Evolutionary conservation across 2,329 filamentous ascomycete species (phyloP).

Genomic region (Lachnellula cervina): DNA sequence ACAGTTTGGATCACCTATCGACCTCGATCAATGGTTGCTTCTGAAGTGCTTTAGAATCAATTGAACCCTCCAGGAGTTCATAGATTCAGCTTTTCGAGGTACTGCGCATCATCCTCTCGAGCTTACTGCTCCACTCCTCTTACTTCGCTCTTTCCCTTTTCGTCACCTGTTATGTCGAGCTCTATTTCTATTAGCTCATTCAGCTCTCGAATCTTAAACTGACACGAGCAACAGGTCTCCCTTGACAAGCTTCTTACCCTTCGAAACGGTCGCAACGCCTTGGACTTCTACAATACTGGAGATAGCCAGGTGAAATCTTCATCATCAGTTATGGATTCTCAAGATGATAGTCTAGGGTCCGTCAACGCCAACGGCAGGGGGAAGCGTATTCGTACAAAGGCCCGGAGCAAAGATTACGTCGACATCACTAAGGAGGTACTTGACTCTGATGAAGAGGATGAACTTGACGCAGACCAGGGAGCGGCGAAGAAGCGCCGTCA

Average conservation of each 20-base stretch:
- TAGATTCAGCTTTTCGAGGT: not conserved
- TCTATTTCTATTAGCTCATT: not conserved
- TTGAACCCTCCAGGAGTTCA: not conserved
- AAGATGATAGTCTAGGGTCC: slow-evolving; percentile 7
- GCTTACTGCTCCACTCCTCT: not conserved
- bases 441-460: slow-evolving; percentile 21
- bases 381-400: slow-evolving; percentile 22
- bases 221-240: slow-evolving; percentile 35
- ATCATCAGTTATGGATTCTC: slow-evolving; percentile 7
- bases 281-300: slow-evolving; percentile 36
- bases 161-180: not conserved
- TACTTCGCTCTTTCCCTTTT: not conserved
- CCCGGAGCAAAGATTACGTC: slow-evolving; percentile 15
- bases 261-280: slow-evolving; percentile 42
- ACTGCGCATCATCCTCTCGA: not conserved
- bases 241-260: slow-evolving; percentile 41
- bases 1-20: not conserved
- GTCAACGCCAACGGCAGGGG: slow-evolving; percentile 13
- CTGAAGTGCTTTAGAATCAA: not conserved
- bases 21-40: not conserved
- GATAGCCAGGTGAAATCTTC: slow-evolving; percentile 13
- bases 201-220: not conserved
- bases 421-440: slow-evolving; percentile 13
- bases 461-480: slow-evolving; percentile 7
- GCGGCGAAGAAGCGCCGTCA: slow-evolving; percentile 23